Evolutionary conservation across 805 yeast genomes (phyloP), one percentile per base, ranked within the genome.

Genomic region (Jamesozyma spencerorum): DNA sequence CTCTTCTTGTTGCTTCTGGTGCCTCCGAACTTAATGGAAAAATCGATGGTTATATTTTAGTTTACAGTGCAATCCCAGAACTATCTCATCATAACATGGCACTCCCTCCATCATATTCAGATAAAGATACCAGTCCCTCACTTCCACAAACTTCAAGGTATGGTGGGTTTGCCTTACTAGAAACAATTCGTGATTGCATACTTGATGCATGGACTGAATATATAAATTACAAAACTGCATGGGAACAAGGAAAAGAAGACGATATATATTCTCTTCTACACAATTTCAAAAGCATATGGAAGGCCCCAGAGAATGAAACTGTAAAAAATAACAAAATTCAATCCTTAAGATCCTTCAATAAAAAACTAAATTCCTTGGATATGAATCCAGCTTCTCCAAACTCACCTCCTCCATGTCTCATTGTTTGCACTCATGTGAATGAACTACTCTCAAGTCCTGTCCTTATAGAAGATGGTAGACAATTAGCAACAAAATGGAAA

Each of bases 161-260:
- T 40, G 60, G 62, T 14, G 64, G 63, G 2, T 46, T 50, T 35
- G 43, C 53, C 1, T 39, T 63, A 3, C 40, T 68, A 27, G 58
- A 72, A 20, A 62, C 69, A 1, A 73, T 81, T 43, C 70, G 77
- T 47, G 68, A 66, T 4, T 74, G 84, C 1, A 66, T 82, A 17
- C 67, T 69, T 11, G 86, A 81, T 45, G 90, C 88, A 1, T 82
- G 92, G 92, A 68, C 64, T 27, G 87, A 81, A 51, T 82, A 70
- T 51, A 57, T 72, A 40, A 65, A 68, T 8, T 82, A 75, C 53
- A 71, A 72, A 45, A 63, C 60, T 18, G 65, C 66, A 27, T 77
- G 85, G 81, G 71, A 75, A 37, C 64, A 65, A 32, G 85, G 86
- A 2, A 68, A 74, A 50, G 92, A 82, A 54, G 72, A 74, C 31